Percentiles rank a stretch among this genome's conserved stretches.
Evolutionary conservation across 805 yeast species (phyloP).

Genomic region (Starmerella geochares): DNA sequence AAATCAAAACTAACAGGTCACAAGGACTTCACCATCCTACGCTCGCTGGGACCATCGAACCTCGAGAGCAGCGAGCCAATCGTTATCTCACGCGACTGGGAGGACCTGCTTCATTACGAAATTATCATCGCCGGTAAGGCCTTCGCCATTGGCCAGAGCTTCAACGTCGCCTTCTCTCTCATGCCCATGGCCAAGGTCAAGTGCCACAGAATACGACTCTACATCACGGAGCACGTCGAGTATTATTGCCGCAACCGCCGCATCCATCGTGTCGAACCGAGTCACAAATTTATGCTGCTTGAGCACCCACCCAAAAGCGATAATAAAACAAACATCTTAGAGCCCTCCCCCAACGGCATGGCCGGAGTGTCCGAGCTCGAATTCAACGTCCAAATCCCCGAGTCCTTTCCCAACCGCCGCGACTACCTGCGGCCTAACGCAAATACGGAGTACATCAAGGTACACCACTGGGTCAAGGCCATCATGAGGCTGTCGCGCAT

Average conservation of each 20-base stretch:
- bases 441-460: conserved; percentile 62
- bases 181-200: conserved; percentile 81
- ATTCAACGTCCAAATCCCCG: conserved; percentile 78
- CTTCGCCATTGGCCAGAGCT: conserved; percentile 66
- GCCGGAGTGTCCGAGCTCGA: conserved; percentile 57
- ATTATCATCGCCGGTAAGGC: conserved; percentile 84
- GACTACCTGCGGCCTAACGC: conserved; percentile 74
- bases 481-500: conserved; percentile 65
- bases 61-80: conserved; percentile 90
- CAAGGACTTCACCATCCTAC: conserved; percentile 53
- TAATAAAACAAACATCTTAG: conserved; percentile 26
- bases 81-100: conserved; percentile 86
- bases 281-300: conserved; percentile 63
- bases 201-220: conserved; percentile 74
- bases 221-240: conserved; percentile 79
- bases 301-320: conserved; percentile 46
- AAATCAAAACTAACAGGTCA: conserved; percentile 61
- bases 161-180: conserved; percentile 76
- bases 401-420: conserved; percentile 45
- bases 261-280: conserved; percentile 88
- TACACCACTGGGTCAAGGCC: conserved; percentile 92
- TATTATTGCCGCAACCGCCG: conserved; percentile 77
- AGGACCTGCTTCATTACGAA: conserved; percentile 79
- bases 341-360: conserved; percentile 22
- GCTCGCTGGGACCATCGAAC: conserved; percentile 68